Evolutionary conservation across 31 red algal genomes (phyloP), one percentile per base, ranked within the genome.

Genomic region (Odonthalia washingtoniensis): DNA sequence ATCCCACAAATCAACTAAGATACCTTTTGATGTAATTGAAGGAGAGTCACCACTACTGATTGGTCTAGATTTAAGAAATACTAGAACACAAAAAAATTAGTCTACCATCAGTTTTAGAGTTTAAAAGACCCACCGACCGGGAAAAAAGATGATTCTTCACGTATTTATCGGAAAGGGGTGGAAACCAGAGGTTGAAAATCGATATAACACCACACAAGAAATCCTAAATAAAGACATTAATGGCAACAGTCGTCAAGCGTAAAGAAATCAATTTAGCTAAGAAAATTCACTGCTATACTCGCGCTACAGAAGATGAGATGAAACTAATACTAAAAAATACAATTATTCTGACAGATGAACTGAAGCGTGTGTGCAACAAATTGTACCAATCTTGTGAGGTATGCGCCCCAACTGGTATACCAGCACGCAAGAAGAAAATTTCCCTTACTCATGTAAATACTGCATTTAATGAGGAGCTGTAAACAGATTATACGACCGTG

Each of bases 1-100:
- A 42, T 21, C 12, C 28, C 43, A 26, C 30, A 74, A 76, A 0
- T 1, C 37, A n/a, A 86, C 83, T 27, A 52, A 68, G 28, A 16
- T 82, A 18, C 2, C 14, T 3, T 82, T 82, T 3, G 78, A 82
- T 37, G 57, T 82, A 28, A 39, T 82, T 3, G 53, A 82, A 1
- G 78, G 57, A 26, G 34, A 26, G 1, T 82, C 49, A 3, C 78
- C 57, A 67, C 52, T 82, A 2, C 64, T 82, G 1, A 39, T 82
- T 38, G 53, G 18, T 12, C 53, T 82, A 32, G 32, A 82, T 82
- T 3, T 27, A 72, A 32, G 12, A 30, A 14, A 27, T 30, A 12
- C 12, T 30, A 72, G 67, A 72, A 30, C 16, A 14, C 12, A 21
- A 27, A 12, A 72, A 16, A 27, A 27, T 14, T 14, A 30, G 12